These are phyloP conservation scores for Recurvomyces mirabilis DNA, from an alignment of 495 filamentous ascomycete species.

Conservation along the genomic window DNA sequence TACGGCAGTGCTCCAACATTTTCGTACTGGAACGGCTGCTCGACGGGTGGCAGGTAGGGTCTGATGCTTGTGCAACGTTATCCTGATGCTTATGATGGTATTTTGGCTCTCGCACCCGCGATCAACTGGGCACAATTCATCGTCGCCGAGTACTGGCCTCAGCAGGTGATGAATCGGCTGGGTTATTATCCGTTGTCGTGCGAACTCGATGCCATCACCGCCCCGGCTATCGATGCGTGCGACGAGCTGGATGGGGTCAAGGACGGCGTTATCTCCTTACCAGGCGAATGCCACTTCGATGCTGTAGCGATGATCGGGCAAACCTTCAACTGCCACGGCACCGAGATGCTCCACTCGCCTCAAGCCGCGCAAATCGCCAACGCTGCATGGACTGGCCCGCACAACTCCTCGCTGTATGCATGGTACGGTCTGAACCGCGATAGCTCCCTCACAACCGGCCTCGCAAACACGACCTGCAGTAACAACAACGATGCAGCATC, in stretches of 20 bases:
- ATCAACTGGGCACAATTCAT: constrained; percentile 28
- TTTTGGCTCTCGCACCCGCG: constrained; percentile 22
- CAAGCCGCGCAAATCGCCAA: constrained; percentile 19
- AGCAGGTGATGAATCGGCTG: constrained; percentile 22
- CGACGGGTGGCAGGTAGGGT: constrained; percentile 25
- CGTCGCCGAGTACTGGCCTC: constrained; percentile 24
- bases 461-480: not conserved
- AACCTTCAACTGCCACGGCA: constrained; percentile 18
- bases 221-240: constrained; percentile 27
- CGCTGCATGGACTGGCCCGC: constrained; percentile 22
- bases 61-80: constrained; percentile 21
- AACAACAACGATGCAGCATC: not conserved
- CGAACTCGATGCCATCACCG: constrained; percentile 23
- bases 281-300: constrained; percentile 31
- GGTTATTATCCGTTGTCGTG: constrained; percentile 16
- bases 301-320: constrained; percentile 27
- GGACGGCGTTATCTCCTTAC: constrained; percentile 33
- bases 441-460: not conserved
- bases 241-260: constrained; percentile 33
- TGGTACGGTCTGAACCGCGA: constrained; percentile 23
- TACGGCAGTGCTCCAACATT: constrained; percentile 20
- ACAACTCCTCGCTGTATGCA: not conserved
- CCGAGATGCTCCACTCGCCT: constrained; percentile 9
- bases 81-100: constrained; percentile 23
- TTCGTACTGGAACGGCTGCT: constrained; percentile 27